These are phyloP conservation scores for Torulaspora indica DNA, from an alignment of 805 yeast species.

Conservation along the genomic window DNA sequence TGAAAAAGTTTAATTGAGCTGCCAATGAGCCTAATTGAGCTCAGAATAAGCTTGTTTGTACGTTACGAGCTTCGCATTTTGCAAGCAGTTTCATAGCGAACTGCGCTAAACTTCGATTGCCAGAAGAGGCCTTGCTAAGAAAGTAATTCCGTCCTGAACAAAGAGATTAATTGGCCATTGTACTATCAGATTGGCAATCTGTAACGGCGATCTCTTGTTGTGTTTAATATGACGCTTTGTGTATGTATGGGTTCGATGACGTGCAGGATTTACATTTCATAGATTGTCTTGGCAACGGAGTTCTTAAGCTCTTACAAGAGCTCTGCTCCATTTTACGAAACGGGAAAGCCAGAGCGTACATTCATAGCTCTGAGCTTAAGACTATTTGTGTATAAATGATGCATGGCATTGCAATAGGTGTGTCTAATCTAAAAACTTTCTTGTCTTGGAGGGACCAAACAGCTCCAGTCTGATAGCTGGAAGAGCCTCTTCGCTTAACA, in stretches of 20 bases:
- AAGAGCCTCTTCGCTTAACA: conserved; percentile 76
- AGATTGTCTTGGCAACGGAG: not conserved
- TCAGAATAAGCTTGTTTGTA: too few relatives aligned
- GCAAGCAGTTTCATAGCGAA: too few relatives aligned
- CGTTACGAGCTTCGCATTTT: too few relatives aligned
- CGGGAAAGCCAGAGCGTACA: not conserved
- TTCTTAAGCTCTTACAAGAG: not conserved
- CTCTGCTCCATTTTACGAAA: too few relatives aligned
- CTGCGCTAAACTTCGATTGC: too few relatives aligned
- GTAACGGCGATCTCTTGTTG: not conserved
- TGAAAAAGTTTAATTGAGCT: too few relatives aligned
- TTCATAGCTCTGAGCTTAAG: not conserved
- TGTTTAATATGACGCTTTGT: not conserved
- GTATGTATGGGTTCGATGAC: not conserved
- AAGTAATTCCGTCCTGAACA: too few relatives aligned
- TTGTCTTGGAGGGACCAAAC: conserved; percentile 76
- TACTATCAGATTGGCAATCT: too few relatives aligned
- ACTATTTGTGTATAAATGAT: not conserved
- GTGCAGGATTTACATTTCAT: not conserved
- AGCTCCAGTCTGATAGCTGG: conserved; percentile 90
- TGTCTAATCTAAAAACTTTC: conserved; percentile 81
- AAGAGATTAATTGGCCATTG: too few relatives aligned
- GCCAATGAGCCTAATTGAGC: too few relatives aligned
- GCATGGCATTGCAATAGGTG: not conserved
- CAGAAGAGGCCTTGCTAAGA: too few relatives aligned